Evolutionary conservation across 2,329 filamentous ascomycete species (phyloP), one percentile per base, ranked within the genome.

Genomic region (Aspergillus sojae): DNA sequence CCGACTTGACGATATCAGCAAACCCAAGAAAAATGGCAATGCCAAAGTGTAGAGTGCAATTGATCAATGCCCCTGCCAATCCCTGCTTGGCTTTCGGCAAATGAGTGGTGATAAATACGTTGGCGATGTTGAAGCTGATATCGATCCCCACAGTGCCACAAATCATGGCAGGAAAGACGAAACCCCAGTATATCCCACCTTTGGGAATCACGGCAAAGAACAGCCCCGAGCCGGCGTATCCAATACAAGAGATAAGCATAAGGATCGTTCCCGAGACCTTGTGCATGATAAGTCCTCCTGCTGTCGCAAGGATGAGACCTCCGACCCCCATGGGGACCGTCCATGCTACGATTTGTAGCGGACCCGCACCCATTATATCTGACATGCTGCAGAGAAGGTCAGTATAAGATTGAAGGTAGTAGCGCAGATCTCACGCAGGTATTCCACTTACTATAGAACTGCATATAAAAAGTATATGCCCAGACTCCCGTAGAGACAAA

Each of bases 81-180:
- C 90, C 91, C 73, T 94, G 91, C 57, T 88, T 83, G 14, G 85
- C 83, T 5, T 82, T 81, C 0, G 91, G 89, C 66, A 93, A 81
- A 16, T 85, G 86, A 0, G 90, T 93, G 0, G 90, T 93, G 74
- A 93, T 90, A 77, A 91, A 94, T 63, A 94, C 85, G 70, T 91
- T 93, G 21, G 88, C 86, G 1, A 93, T 85, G 71, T 90, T 92
- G 78, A 89, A 93, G 7, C 87, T 88, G 60, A 93, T 87, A 71
- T 94, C 91, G 63, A 93, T 88, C 21, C 89, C 90, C 39, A 93
- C 81, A 0, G 91, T 94, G 14, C 84, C 85, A 66, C 88, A 86
- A 4, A 85, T 77, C 80, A 83, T 84, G 1, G 78, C 64, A 46
- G 91, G 89, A 71, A 94, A 92, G 26, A 92, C 83, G 71, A 86